Base-by-base conservation (phyloP, 2,329 filamentous ascomycete genomes). In the Gremmenia infestans region DNA sequence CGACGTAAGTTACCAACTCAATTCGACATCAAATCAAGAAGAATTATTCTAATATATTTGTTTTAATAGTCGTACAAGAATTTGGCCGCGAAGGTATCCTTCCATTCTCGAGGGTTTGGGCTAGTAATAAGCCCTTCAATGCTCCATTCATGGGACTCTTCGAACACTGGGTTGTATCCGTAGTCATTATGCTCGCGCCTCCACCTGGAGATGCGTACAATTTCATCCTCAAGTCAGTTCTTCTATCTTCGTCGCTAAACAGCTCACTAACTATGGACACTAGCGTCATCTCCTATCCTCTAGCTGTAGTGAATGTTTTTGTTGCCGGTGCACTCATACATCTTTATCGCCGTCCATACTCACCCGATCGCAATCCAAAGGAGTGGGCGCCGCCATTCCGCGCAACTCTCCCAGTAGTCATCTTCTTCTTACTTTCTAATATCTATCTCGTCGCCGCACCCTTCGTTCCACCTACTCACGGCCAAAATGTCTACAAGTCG, bases 151-250 rank as follows among this genome's bases (percentile, higher is more conserved):
- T 80, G 23, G 83, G 80, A 48, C 76, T 86, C 2, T 82, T 83
- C 57, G 78, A 82, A 73, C 83, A 86, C 73, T 87, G 81, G 79
- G 67, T 81, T 35, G 81, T 85, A 12, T 85, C 79, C 0, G 78
- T 85, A 48, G 79, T 87, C 55, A 83, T 86, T 65, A 85, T 88
- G 69, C 72, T 88, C 2, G 84, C 82, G 0, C 83, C 85, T 37
- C 85, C 85, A 2, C 82, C 84, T 2, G 85, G 83, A 37, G 83
- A 86, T 68, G 83, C 83, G 0, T 87, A 85, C 70, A 84, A 83
- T 71, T 86, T 85, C 63, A 75, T 81, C 48, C 71, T 81, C 58
- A 81, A 83, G 77, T 80, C 73, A 66, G 75, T 66, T 7, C 23
- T 37, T 53, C 39, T 51, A 57, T 56, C 39, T 5, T 14, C 48